These are phyloP conservation scores for Trichomonas vaginalis DNA, from an alignment of 208 protist species.

Conservation along the genomic window DNA sequence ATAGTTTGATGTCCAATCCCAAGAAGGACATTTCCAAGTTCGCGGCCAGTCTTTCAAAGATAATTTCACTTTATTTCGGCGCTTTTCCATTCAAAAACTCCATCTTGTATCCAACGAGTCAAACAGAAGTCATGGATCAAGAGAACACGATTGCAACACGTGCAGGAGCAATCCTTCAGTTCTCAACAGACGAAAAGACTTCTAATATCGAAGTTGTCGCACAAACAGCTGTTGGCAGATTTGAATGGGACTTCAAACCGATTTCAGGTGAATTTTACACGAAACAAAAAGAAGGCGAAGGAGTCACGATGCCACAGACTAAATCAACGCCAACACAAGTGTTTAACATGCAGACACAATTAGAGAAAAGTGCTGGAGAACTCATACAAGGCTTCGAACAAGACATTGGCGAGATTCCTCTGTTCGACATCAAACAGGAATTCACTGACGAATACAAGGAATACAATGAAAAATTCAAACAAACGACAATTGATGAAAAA, in stretches of 20 bases:
- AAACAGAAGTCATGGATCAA: neutral
- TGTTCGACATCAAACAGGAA: neutral
- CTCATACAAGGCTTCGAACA: neutral
- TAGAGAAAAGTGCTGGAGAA: neutral
- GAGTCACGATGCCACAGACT: neutral
- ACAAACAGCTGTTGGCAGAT: neutral
- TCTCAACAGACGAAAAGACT: neutral
- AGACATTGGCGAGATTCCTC: neutral
- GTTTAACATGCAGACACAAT: neutral
- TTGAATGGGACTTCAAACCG: neutral
- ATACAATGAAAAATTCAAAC: neutral
- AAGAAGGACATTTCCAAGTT: neutral
- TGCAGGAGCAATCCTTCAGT: neutral
- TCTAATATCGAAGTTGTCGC: neutral
- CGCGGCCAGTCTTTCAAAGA: neutral
- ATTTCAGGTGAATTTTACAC: neutral
- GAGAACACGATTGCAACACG: neutral
- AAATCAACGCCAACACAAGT: neutral
- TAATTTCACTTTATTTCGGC: neutral
- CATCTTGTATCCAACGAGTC: neutral
- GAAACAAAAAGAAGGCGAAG: neutral
- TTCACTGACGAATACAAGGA: neutral
- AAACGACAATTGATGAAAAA: neutral
- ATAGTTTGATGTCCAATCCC: neutral
- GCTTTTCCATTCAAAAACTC: neutral